Percentiles rank a stretch among this genome's conserved stretches.
These are phyloP conservation scores for Colletotrichum acutatum DNA, from an alignment of 2,329 filamentous ascomycete genomes.

Conservation along the genomic window DNA sequence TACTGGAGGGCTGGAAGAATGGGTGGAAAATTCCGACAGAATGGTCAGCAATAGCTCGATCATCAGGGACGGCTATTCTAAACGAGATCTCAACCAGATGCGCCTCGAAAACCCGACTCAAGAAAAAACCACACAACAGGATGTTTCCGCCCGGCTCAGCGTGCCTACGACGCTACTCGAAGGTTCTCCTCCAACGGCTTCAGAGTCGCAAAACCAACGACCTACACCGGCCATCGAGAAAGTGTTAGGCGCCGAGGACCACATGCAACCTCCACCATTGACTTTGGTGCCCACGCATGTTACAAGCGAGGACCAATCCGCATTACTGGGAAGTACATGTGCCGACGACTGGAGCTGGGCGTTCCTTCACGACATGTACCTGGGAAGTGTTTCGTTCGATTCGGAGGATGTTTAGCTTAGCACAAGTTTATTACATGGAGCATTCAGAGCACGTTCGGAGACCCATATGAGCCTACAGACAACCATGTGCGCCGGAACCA, in stretches of 20 bases:
- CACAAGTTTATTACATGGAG: neutral
- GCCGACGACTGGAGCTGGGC: constrained; percentile 19
- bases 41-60: constrained; percentile 58
- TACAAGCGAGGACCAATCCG: neutral
- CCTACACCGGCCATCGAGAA: constrained; percentile 7
- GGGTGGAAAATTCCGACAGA: constrained; percentile 52
- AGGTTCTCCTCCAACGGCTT: neutral
- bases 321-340: neutral
- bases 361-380: constrained; percentile 20
- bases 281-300: neutral
- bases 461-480: neutral
- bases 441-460: neutral
- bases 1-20: constrained; percentile 67
- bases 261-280: neutral
- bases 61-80: constrained; percentile 40
- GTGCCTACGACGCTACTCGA: neutral
- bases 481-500: neutral
- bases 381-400: constrained; percentile 5
- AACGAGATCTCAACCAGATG: constrained; percentile 34
- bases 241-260: too few relatives aligned
- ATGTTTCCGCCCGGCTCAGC: neutral
- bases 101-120: neutral
- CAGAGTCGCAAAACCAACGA: neutral
- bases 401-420: neutral
- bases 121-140: neutral